phyloP scores from a whole-genome alignment of 2,329 filamentous ascomycete species.

The Orbilia oligospora region DNA sequence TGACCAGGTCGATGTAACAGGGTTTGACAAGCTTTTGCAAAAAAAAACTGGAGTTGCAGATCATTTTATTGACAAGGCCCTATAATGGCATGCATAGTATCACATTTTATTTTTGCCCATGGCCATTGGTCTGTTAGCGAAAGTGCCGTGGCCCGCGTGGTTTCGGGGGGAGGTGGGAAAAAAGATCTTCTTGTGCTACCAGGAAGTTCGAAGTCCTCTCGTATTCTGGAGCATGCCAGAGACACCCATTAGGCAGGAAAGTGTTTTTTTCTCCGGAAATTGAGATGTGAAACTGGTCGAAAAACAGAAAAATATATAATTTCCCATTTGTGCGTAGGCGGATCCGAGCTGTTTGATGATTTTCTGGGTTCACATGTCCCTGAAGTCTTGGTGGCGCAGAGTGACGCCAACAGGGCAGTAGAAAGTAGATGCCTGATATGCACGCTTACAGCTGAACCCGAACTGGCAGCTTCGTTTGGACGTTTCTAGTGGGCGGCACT shows the following conservation, averaged over 20 bases:
- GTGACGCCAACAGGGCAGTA: constrained; percentile 51
- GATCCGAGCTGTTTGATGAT: constrained; percentile 38
- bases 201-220: constrained; percentile 2
- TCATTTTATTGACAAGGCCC: constrained; percentile 19
- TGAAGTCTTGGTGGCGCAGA: constrained; percentile 51
- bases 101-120: constrained; percentile 7
- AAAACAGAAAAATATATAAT: constrained; percentile 13
- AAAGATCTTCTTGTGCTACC: constrained; percentile 18
- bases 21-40: constrained; percentile 44
- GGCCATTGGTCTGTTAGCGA: constrained; percentile 28
- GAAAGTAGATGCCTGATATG: constrained; percentile 60
- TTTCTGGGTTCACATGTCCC: constrained; percentile 54
- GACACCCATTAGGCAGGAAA: constrained; percentile 39
- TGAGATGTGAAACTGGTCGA: constrained; percentile 31
- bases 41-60: constrained; percentile 26
- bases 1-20: constrained; percentile 19
- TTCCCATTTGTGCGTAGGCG: constrained; percentile 26
- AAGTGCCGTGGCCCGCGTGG: constrained; percentile 19
- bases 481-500: constrained; percentile 52
- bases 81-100: constrained; percentile 37
- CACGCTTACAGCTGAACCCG: constrained; percentile 52
- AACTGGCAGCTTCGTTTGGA: constrained; percentile 59
- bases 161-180: constrained; percentile 23
- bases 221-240: constrained; percentile 27
- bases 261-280: constrained; percentile 6